Evolutionary conservation across 768 basidiomycete genomes (phyloP).

Genomic region (Hemileccinum rubropunctum): DNA sequence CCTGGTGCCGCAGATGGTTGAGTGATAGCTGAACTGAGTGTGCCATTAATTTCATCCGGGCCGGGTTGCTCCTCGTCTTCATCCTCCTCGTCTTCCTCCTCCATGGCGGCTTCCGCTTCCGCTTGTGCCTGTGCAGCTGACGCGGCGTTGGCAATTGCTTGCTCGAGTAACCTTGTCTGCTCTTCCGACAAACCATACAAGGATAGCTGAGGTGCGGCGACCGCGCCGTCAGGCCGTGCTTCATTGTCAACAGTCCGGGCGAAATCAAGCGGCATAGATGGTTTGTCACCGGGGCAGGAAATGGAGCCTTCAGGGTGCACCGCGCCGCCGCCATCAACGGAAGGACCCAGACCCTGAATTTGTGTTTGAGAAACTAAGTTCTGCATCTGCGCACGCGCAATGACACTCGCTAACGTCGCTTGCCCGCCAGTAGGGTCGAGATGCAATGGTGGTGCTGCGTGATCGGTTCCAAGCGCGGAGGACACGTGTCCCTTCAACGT

Average conservation of each 20-base stretch:
- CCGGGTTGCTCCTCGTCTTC: constrained; percentile 39
- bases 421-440: constrained; percentile 54
- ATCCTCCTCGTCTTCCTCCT: constrained; percentile 62
- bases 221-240: constrained; percentile 3
- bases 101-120: constrained; percentile 72
- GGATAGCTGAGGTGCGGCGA: constrained; percentile 45
- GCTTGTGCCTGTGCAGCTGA: constrained; percentile 75
- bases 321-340: background rate
- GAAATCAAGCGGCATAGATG: constrained; percentile 4
- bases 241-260: constrained; percentile 7
- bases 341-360: constrained; percentile 6
- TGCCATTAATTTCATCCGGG: constrained; percentile 14
- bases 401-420: constrained; percentile 68
- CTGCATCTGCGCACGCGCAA: constrained; percentile 66
- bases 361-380: constrained; percentile 28
- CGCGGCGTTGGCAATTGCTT: constrained; percentile 72
- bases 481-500: constrained; percentile 59
- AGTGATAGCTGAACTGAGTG: constrained; percentile 12
- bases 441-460: constrained; percentile 28
- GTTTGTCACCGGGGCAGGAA: constrained; percentile 4
- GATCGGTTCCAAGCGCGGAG: constrained; percentile 46
- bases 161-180: constrained; percentile 65
- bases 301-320: constrained; percentile 13
- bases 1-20: constrained; percentile 2
- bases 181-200: constrained; percentile 73